A percentile compares a stretch with the other conserved stretches of the same genome.
phyloP scores from a whole-genome alignment of 2,329 filamentous ascomycete genomes.

The Helotiales sp. region DNA sequence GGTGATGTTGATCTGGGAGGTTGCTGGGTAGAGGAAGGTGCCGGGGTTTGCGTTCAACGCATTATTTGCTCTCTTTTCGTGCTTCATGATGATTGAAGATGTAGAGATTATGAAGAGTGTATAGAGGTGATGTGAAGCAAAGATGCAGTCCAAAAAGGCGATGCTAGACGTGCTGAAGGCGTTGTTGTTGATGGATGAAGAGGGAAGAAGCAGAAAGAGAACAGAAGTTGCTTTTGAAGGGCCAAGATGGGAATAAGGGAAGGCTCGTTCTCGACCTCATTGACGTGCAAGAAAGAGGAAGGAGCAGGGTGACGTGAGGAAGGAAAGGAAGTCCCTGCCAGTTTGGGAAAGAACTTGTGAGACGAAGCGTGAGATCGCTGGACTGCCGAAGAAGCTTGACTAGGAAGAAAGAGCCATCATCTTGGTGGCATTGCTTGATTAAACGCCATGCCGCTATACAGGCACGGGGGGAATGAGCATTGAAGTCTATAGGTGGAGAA shows the following conservation, averaged over 20 bases:
- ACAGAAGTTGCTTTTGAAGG: background rate
- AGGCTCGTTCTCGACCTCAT: background rate
- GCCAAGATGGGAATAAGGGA: background rate
- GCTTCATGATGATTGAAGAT: slow-evolving; percentile 11
- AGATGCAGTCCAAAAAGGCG: background rate
- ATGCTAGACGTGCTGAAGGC: background rate
- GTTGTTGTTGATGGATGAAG: background rate
- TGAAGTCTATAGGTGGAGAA: too few relatives aligned
- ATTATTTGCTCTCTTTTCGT: slow-evolving; percentile 16
- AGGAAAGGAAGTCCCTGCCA: background rate
- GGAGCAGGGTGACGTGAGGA: background rate
- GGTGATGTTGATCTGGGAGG: slow-evolving; percentile 57
- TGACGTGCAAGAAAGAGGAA: background rate
- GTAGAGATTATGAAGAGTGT: background rate
- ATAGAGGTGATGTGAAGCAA: background rate
- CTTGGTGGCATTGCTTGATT: too few relatives aligned
- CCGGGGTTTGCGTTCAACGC: slow-evolving; percentile 27
- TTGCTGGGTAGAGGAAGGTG: slow-evolving; percentile 23
- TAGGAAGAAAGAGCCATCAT: background rate
- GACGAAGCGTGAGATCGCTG: background rate
- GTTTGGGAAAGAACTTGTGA: background rate
- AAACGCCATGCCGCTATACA: too few relatives aligned
- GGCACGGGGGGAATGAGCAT: too few relatives aligned
- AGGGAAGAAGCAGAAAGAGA: background rate
- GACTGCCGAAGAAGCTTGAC: too few relatives aligned